A percentile compares a stretch with the other conserved stretches of the same genome.
Evolutionary conservation across 257 asterid genomes (phyloP).

Genomic region (Lycium barbarum): DNA sequence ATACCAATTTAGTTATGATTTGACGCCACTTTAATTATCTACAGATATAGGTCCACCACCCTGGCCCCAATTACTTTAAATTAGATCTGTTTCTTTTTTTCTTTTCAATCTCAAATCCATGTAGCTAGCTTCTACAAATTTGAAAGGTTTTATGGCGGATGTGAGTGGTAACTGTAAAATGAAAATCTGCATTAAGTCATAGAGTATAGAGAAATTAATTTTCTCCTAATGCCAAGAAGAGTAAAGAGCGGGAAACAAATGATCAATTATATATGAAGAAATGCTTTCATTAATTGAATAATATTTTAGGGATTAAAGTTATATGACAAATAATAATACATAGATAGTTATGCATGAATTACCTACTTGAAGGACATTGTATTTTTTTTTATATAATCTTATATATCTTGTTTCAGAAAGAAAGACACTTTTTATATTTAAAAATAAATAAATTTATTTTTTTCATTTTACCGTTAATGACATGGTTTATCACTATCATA

Average conservation of each 20-base stretch:
- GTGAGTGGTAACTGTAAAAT: background rate
- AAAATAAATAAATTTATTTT: too few species aligned
- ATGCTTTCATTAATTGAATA: background rate
- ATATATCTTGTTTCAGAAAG: too few species aligned
- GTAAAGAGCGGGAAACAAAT: background rate
- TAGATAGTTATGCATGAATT: background rate
- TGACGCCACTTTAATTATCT: conserved; percentile 36
- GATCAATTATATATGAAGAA: background rate
- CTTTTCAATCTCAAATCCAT: background rate
- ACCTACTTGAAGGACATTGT: background rate
- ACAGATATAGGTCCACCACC: background rate
- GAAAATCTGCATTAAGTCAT: background rate
- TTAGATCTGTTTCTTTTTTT: background rate
- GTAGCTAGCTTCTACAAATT: background rate
- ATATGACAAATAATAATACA: background rate
- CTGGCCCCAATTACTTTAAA: background rate
- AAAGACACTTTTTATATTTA: too few species aligned
- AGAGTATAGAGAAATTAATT: background rate
- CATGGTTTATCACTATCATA: background rate
- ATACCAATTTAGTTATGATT: conserved; percentile 39
- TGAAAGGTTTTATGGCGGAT: too few species aligned
- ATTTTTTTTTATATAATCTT: background rate
- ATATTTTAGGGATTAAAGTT: background rate
- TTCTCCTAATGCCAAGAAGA: background rate
- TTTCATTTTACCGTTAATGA: background rate